phyloP scores from a whole-genome alignment of 495 filamentous ascomycete genomes.

The Tuber aestivum region DNA sequence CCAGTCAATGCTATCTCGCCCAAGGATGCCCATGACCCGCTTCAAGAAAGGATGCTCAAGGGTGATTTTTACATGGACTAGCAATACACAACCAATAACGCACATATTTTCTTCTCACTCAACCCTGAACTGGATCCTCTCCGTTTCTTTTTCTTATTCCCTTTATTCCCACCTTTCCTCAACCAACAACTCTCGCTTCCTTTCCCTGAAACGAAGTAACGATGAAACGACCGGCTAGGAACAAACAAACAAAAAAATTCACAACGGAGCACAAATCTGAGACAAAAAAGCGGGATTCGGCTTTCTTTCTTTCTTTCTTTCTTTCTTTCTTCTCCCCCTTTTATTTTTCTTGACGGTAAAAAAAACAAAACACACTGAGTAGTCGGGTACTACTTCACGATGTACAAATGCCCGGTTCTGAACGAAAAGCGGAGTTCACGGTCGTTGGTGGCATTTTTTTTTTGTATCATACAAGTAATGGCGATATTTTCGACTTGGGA shows the following conservation, averaged over 20 bases:
- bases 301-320: background rate
- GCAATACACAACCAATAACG: conserved; percentile 14
- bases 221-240: background rate
- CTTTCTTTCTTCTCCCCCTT: too few relatives aligned
- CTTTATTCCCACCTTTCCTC: background rate
- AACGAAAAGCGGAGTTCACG: conserved; percentile 1
- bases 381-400: background rate
- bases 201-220: background rate
- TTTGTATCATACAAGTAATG: conserved; percentile 6
- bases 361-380: background rate
- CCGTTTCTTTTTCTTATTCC: background rate
- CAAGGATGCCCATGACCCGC: conserved; percentile 69
- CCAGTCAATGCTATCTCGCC: conserved; percentile 45
- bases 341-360: background rate
- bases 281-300: background rate
- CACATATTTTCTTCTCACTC: background rate
- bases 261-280: background rate
- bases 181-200: background rate
- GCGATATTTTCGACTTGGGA: background rate
- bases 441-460: background rate
- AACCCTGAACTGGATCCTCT: background rate
- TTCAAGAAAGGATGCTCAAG: conserved; percentile 93
- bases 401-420: background rate
- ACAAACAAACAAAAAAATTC: background rate
- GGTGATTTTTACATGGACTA: conserved; percentile 98